Conservation (phyloP, 2,329 filamentous ascomycete genomes). For the Trichoderma aggressivum region DNA sequence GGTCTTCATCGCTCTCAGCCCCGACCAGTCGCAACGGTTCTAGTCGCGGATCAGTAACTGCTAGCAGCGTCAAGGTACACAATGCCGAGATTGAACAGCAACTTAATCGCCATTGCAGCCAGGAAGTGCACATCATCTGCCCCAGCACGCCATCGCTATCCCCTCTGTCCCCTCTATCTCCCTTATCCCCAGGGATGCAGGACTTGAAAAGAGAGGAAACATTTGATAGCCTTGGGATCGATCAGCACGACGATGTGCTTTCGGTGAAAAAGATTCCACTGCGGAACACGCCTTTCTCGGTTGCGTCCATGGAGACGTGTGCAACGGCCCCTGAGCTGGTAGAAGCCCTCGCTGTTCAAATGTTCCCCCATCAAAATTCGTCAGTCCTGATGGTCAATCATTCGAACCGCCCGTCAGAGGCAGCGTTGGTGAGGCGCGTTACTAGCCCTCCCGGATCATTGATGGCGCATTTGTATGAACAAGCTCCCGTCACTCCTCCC, state of each 20-base stretch:
- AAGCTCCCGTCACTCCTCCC: conserved; percentile 49
- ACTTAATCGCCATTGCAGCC: background rate
- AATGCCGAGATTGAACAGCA: background rate
- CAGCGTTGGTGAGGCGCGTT: conserved; percentile 37
- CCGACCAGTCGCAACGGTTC: conserved; percentile 58
- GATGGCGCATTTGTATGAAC: conserved; percentile 30
- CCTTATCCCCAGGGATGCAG: background rate
- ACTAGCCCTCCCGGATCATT: conserved; percentile 37
- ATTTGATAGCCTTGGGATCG: conserved; percentile 39
- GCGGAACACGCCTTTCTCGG: conserved; percentile 60
- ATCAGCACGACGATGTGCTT: conserved; percentile 52
- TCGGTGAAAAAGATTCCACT: conserved; percentile 52
- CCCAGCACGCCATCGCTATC: background rate
- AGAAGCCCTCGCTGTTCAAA: conserved; percentile 59
- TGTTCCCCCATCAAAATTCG: conserved; percentile 63
- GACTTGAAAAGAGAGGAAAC: conserved; percentile 29
- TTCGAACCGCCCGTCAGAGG: conserved; percentile 48
- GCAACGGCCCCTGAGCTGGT: conserved; percentile 61
- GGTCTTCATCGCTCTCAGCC: conserved; percentile 60
- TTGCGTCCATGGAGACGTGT: conserved; percentile 58
- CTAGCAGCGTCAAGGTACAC: conserved; percentile 1
- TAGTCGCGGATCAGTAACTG: conserved; percentile 43
- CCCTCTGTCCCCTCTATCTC: background rate
- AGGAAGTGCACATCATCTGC: conserved; percentile 8
- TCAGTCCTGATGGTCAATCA: conserved; percentile 61